Base-by-base conservation (phyloP, 2,329 filamentous ascomycete species). In the Phaeosphaeriaceae sp. region DNA sequence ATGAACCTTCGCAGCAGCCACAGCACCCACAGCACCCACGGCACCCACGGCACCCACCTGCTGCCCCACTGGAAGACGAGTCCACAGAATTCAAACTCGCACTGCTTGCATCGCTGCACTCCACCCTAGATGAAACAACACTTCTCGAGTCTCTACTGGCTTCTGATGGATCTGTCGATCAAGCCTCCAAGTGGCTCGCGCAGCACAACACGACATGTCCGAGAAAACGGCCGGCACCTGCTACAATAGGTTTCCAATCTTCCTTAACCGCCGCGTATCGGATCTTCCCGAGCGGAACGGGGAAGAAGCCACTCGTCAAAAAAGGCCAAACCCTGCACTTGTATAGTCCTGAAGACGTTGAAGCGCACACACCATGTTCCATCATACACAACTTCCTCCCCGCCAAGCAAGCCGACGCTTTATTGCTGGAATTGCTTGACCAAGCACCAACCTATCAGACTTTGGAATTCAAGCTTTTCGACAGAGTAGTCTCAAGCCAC, bases 371-470 rank as follows among this genome's bases (percentile, higher is more conserved):
- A 0, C 92, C 94, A 1, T 97, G 92, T 74, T 92, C 90, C 9
- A 89, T 97, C 58, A 86, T 97, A 46, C 92, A 96, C 73, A 94
- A 96, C 65, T 97, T 97, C 61, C 79, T 99, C 0, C 86, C 90
- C 0, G 23, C 79, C 0, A 78, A 86, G 2, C 80, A 89, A 50
- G 93, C 94, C 32, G 87, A 91, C 56, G 79, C 81, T 1, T 79
- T 99, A 11, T 78, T 97, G 1, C 71, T 74, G 26, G 92, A 97
- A 69, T 80, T 97, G 30, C 74, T 97, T 1, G 75, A 81, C 1
- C 91, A 97, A 73, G 81, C 88, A 1, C 77, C 82, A 17, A 83
- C 87, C 0, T 96, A 92, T 67, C 79, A 86, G 41, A 84, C 81
- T 55, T 83, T 84, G 18, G 86, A 84, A 0, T 96, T 97, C 66